Base-by-base conservation (phyloP, 1,139 yeast species). In the Candida labiduridarum region DNA sequence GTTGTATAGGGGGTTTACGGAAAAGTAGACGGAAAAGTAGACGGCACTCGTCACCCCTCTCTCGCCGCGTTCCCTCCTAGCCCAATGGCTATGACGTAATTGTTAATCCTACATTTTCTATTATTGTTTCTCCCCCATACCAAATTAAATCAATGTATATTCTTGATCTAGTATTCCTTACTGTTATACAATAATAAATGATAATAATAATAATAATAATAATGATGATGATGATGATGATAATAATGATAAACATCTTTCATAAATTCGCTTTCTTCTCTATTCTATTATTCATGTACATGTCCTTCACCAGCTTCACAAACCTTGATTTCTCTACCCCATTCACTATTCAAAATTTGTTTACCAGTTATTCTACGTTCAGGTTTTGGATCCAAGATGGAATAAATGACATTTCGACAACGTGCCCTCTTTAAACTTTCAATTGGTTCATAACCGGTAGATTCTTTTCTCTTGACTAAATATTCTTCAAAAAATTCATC, bases 371-470 rank as follows among this genome's bases (percentile, higher is more conserved):
- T 87, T 64, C 99, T 79, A 58, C 98, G 79, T 34, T 76, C 74
- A 1, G 98, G 96, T 45, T 85, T 85, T 1, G 99, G 98, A 63
- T 94, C 98, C 61, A 92, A 74, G 48, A 94, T 88, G 19, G 96
- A 89, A 67, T 92, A 92, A 50, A 94, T 87, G 39, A 92, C 98
- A 62, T 94, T 92, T 47, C 96, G 77, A 65, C 98, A 91, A 58
- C 96, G 76, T 1, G 96, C 89, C 48, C 96, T 74, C 63, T 91
- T 87, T 60, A 92, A 72, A 49, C 72, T 67, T 67, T 92, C 98
- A 55, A 92, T 89, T 1, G 97, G 98, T 62, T 87, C 96, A 63
- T 89, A 94, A 2, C 98, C 98, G 31, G 84, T 79, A 19, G 87
- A 84, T 52, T 86, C 87, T 64, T 87, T 89, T 52, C 98, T 76